Conservation (phyloP, 2,329 filamentous ascomycete genomes). For the Trichoderma aggressivum region DNA sequence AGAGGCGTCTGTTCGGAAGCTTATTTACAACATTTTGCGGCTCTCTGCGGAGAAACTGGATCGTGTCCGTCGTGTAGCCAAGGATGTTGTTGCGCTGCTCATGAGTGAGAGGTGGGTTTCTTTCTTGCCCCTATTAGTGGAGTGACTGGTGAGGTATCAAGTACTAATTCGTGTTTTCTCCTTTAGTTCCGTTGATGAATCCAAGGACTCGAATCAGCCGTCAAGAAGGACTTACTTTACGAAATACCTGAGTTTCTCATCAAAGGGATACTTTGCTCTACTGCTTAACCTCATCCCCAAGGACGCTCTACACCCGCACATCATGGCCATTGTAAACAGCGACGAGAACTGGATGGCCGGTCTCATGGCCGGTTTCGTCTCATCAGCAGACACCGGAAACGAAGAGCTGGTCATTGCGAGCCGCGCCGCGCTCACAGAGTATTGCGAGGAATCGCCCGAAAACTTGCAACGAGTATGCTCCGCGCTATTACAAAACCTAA, state of each 20-base stretch:
- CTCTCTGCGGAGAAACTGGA: slow-evolving; percentile 88
- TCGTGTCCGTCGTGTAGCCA: slow-evolving; percentile 69
- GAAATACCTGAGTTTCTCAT: slow-evolving; percentile 50
- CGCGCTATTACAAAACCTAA: slow-evolving; percentile 54
- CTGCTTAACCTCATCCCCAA: slow-evolving; percentile 48
- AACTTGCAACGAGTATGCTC: slow-evolving; percentile 46
- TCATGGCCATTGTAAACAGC: slow-evolving; percentile 35
- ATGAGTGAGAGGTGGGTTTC: slow-evolving; percentile 45
- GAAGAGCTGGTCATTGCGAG: slow-evolving; percentile 70
- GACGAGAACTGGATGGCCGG: slow-evolving; percentile 44
- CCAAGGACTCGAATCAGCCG: not conserved
- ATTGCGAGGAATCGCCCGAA: slow-evolving; percentile 42
- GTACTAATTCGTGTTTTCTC: not conserved
- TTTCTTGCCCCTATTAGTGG: not conserved
- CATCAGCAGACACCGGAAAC: slow-evolving; percentile 73
- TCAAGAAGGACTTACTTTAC: not conserved
- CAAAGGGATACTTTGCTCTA: slow-evolving; percentile 54
- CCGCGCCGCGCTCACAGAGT: slow-evolving; percentile 59
- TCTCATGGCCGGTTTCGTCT: slow-evolving; percentile 65
- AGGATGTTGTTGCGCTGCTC: slow-evolving; percentile 48
- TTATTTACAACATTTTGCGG: slow-evolving; percentile 56
- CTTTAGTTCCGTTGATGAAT: slow-evolving; percentile 37
- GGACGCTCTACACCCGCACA: slow-evolving; percentile 35
- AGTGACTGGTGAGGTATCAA: not conserved
- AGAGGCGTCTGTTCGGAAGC: slow-evolving; percentile 31